Evolutionary conservation across 2,329 filamentous ascomycete species (phyloP).

Genomic region (Colletotrichum godetiae): DNA sequence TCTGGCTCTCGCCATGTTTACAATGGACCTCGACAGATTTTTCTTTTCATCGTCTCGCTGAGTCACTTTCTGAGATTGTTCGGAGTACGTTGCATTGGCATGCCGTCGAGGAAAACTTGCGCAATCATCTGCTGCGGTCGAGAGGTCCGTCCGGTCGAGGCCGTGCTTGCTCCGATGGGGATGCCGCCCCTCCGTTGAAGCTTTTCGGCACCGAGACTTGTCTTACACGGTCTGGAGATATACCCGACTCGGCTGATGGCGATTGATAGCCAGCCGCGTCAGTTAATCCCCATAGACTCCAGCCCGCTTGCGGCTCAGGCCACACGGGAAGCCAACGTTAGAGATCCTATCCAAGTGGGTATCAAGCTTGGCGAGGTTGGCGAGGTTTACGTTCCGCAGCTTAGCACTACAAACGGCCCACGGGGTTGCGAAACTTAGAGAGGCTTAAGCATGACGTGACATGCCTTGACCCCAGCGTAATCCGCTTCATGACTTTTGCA

Average conservation of each 20-base stretch:
- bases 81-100: neutral
- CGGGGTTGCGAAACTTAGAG: neutral
- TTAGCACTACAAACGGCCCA: neutral
- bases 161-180: neutral
- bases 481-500: neutral
- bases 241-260: neutral
- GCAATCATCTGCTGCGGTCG: neutral
- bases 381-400: neutral
- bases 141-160: slow-evolving; percentile 15
- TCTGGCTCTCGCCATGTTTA: neutral
- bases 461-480: neutral
- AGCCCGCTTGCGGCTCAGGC: neutral
- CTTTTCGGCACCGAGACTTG: neutral
- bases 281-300: neutral
- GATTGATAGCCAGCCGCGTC: neutral
- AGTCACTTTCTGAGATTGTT: neutral
- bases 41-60: neutral
- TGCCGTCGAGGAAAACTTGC: neutral
- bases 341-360: neutral
- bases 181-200: neutral
- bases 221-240: neutral
- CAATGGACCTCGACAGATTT: neutral
- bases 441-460: neutral
- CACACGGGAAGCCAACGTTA: neutral
- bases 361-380: neutral